Percentiles rank a stretch among this genome's conserved stretches.
Conservation (phyloP, 2,329 filamentous ascomycete genomes). For the Fusarium sp. region DNA sequence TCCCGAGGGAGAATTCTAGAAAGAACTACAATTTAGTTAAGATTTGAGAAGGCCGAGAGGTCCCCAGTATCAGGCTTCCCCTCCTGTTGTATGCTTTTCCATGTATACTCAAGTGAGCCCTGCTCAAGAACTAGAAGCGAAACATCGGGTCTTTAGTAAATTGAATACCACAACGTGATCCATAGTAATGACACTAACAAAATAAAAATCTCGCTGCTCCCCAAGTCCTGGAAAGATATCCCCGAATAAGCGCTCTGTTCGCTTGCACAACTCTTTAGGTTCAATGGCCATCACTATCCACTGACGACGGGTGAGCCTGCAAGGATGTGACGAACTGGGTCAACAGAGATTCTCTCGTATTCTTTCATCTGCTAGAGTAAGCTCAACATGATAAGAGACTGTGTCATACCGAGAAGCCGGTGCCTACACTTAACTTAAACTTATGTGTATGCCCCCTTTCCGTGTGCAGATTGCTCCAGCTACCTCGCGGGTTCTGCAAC, state of each 20-base stretch:
- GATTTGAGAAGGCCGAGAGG: neutral
- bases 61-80: neutral
- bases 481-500: neutral
- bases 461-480: neutral
- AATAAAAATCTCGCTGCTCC: neutral
- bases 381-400: neutral
- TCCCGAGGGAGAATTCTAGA: neutral
- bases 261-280: neutral
- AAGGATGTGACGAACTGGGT: neutral
- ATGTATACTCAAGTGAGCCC: neutral
- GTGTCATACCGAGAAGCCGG: neutral
- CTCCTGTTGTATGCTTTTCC: neutral
- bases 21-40: neutral
- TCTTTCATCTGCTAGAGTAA: neutral
- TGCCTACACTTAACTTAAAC: neutral
- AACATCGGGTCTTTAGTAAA: neutral
- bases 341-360: neutral
- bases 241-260: too few species aligned
- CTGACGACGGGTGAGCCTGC: neutral
- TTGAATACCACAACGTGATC: neutral
- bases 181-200: neutral
- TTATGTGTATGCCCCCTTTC: neutral
- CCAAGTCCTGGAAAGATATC: neutral
- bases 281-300: neutral
- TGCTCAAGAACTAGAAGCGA: neutral